Evolutionary conservation across 768 basidiomycete genomes (phyloP).

Genomic region (Leccinum incarnatum): DNA sequence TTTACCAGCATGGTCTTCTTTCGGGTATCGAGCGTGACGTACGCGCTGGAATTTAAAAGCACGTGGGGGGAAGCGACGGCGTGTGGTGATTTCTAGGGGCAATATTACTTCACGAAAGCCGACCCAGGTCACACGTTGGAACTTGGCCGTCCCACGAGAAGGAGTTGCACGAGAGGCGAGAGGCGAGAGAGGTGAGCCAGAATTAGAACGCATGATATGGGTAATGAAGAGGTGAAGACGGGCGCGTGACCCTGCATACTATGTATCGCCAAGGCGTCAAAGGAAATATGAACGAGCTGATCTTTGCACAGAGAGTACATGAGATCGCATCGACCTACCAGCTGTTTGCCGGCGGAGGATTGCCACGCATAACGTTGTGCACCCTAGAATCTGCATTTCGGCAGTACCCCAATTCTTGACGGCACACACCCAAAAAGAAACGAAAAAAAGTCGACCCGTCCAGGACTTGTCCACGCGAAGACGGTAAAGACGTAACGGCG

Average conservation of each 20-base stretch:
- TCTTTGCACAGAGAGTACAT: neutral
- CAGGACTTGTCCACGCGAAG: neutral
- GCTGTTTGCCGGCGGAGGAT: neutral
- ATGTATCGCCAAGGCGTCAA: neutral
- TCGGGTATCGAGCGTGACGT: neutral
- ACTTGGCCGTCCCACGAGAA: neutral
- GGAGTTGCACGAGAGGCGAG: neutral
- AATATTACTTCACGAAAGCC: neutral
- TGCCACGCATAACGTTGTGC: neutral
- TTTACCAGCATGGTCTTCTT: slow-evolving; percentile 1
- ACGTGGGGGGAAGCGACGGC: neutral
- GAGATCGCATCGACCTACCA: neutral
- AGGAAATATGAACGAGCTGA: neutral
- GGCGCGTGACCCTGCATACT: neutral
- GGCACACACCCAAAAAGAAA: neutral
- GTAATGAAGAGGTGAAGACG: neutral
- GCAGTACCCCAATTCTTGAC: neutral
- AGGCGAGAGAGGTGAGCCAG: neutral
- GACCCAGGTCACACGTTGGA: neutral
- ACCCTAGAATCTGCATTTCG: neutral
- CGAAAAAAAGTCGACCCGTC: neutral
- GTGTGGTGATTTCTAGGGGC: neutral
- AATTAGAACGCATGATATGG: neutral
- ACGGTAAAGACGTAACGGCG: neutral
- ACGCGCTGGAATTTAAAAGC: slow-evolving; percentile 1